Percentiles rank a stretch among this genome's conserved stretches.
These are phyloP conservation scores for Epithele typhae DNA, from an alignment of 768 basidiomycete species.

Conservation along the genomic window DNA sequence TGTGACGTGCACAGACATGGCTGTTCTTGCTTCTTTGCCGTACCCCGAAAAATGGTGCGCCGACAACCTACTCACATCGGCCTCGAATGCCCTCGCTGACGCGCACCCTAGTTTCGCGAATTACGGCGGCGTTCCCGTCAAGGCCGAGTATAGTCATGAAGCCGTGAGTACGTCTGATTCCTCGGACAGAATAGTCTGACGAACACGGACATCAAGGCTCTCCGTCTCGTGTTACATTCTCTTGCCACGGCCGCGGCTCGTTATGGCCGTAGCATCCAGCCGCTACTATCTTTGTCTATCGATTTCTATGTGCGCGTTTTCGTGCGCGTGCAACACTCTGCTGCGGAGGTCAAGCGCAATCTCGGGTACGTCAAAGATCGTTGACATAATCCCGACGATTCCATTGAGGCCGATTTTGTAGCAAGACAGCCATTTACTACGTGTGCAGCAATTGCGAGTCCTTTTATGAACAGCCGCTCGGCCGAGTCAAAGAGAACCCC, in stretches of 20 bases:
- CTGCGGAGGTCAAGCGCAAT: slow-evolving; percentile 80
- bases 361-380: slow-evolving; percentile 52
- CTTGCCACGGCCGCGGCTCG: slow-evolving; percentile 84
- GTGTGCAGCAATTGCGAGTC: slow-evolving; percentile 83
- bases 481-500: slow-evolving; percentile 60
- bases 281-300: slow-evolving; percentile 86
- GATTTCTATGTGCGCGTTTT: slow-evolving; percentile 97
- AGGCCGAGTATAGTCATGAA: slow-evolving; percentile 96
- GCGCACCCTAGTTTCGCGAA: slow-evolving; percentile 70
- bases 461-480: slow-evolving; percentile 82
- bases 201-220: slow-evolving; percentile 48
- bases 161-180: slow-evolving; percentile 45
- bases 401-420: slow-evolving; percentile 28
- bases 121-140: slow-evolving; percentile 87
- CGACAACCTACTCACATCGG: too few species aligned
- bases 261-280: slow-evolving; percentile 90
- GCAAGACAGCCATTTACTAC: slow-evolving; percentile 84
- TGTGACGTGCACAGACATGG: slow-evolving; percentile 94
- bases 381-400: not conserved
- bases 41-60: slow-evolving; percentile 95
- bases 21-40: slow-evolving; percentile 90
- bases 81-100: not conserved
- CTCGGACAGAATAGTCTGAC: not conserved
- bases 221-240: slow-evolving; percentile 86
- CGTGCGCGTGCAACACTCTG: slow-evolving; percentile 67